phyloP scores from a whole-genome alignment of 148 eudicot species.

The Talinum fruticosum region DNA sequence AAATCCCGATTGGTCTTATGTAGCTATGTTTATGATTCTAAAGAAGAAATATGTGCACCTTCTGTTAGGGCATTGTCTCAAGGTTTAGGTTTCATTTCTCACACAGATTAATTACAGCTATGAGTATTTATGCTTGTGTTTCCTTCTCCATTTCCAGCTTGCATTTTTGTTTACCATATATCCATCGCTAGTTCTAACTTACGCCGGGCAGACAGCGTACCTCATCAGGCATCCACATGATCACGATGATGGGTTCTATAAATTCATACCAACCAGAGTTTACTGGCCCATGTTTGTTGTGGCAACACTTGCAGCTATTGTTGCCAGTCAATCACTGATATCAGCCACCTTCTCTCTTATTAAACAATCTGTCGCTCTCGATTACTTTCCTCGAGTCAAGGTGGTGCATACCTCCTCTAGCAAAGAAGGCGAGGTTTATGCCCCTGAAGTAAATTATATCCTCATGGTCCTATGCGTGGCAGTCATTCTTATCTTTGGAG shows the following conservation, averaged over 20 bases:
- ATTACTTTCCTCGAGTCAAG: constrained; percentile 69
- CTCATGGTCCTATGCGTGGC: constrained; percentile 69
- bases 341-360: constrained; percentile 60
- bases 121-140: background rate
- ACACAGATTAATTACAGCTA: too few relatives aligned
- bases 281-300: constrained; percentile 77
- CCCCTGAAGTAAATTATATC: constrained; percentile 65
- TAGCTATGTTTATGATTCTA: background rate
- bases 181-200: constrained; percentile 63
- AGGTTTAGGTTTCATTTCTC: too few relatives aligned
- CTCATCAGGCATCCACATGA: constrained; percentile 57
- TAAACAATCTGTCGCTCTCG: constrained; percentile 52
- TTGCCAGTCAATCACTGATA: constrained; percentile 61
- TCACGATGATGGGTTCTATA: constrained; percentile 54
- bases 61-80: too few relatives aligned
- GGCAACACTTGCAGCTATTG: constrained; percentile 57
- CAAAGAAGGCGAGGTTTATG: constrained; percentile 75
- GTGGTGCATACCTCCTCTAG: constrained; percentile 69
- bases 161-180: constrained; percentile 57
- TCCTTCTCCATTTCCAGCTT: constrained; percentile 40
- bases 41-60: background rate
- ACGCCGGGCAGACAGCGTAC: constrained; percentile 80
- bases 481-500: constrained; percentile 61
- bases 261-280: constrained; percentile 51
- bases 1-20: background rate